Conservation (phyloP, 768 basidiomycete species). For the Megacollybia marginata region DNA sequence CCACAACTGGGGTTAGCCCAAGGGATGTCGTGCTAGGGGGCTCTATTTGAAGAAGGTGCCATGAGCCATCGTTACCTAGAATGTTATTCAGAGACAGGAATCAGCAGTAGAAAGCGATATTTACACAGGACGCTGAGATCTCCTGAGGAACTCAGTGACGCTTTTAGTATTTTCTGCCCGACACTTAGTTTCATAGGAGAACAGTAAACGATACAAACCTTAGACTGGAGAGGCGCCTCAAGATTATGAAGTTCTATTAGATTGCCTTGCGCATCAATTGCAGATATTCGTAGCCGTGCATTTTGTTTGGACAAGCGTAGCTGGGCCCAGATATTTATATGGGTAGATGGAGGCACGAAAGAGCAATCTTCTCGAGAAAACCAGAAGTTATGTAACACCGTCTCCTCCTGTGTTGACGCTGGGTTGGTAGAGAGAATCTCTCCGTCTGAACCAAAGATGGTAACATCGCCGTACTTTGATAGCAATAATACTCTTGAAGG, state of each 20-base stretch:
- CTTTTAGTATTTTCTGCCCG: background rate
- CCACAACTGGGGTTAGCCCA: background rate
- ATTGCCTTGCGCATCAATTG: background rate
- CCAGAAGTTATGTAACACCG: background rate
- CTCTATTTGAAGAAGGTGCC: background rate
- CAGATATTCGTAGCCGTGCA: background rate
- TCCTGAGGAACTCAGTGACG: constrained; percentile 1
- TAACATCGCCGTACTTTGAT: background rate
- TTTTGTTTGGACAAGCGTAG: too few species aligned
- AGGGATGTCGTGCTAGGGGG: background rate
- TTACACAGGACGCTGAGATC: constrained; percentile 3
- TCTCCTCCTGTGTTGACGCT: background rate
- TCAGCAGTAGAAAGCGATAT: background rate
- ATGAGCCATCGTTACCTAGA: constrained; percentile 1
- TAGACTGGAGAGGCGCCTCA: background rate
- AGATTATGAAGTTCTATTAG: background rate
- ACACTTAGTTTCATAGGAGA: background rate
- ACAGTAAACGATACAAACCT: background rate
- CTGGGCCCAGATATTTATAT: too few species aligned
- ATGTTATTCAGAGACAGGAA: background rate
- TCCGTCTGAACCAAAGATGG: background rate
- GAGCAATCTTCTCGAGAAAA: background rate
- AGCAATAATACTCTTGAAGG: background rate
- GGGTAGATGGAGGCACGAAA: background rate
- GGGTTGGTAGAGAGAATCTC: background rate